phyloP scores from a whole-genome alignment of 805 yeast genomes.

The Priceomyces carsonii region DNA sequence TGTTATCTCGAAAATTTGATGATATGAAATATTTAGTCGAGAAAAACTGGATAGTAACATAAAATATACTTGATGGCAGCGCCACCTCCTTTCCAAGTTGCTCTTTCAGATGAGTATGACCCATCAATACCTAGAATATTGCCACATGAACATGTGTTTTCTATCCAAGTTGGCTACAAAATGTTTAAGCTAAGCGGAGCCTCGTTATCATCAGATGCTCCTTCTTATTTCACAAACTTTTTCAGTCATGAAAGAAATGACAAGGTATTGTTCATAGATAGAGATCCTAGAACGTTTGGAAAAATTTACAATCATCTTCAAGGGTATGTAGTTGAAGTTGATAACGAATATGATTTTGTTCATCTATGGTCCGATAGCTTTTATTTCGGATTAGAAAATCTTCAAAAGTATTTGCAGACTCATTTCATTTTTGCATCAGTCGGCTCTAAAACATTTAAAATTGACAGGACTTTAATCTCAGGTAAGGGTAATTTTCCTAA shows the following conservation, averaged over 20 bases:
- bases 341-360: conserved; percentile 59
- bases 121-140: conserved; percentile 52
- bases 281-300: conserved; percentile 70
- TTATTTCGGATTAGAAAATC: conserved; percentile 65
- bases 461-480: conserved; percentile 56
- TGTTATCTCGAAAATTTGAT: background rate
- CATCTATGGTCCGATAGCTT: conserved; percentile 67
- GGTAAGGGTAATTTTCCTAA: conserved; percentile 75
- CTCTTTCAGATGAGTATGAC: conserved; percentile 29
- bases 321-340: conserved; percentile 71
- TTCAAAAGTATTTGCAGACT: conserved; percentile 49
- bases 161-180: conserved; percentile 68
- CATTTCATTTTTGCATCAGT: conserved; percentile 59
- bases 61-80: background rate
- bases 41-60: background rate
- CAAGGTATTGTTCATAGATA: conserved; percentile 62
- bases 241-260: conserved; percentile 48
- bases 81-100: background rate
- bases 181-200: conserved; percentile 76
- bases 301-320: conserved; percentile 71
- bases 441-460: conserved; percentile 59
- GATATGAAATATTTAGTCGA: background rate
- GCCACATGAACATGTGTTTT: conserved; percentile 69
- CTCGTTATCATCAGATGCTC: conserved; percentile 81
- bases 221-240: conserved; percentile 81